These are phyloP conservation scores for Tuber melanosporum DNA, from an alignment of 495 filamentous ascomycete species.

Conservation along the genomic window DNA sequence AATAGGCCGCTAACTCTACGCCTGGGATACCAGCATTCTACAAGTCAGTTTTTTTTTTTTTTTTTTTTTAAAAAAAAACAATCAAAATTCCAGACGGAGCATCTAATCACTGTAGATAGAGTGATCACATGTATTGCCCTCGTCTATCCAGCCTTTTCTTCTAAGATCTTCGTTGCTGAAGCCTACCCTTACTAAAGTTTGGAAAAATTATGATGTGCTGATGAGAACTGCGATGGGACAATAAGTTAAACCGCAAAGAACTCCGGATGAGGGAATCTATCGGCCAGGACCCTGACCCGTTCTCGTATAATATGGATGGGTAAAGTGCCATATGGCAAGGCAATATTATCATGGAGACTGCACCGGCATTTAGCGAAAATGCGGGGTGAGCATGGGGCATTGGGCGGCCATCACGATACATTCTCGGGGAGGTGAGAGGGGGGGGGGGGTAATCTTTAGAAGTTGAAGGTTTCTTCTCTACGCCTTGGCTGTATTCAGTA, in stretches of 20 bases:
- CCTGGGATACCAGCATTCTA: too few relatives aligned
- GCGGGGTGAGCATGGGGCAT: slow-evolving; percentile 10
- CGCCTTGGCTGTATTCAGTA: too few relatives aligned
- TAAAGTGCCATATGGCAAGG: not conserved
- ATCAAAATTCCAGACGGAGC: too few relatives aligned
- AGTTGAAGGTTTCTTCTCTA: too few relatives aligned
- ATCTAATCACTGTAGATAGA: too few relatives aligned
- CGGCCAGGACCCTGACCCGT: not conserved
- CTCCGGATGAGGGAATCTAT: not conserved
- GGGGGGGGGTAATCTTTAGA: too few relatives aligned
- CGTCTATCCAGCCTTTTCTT: not conserved
- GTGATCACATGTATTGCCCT: too few relatives aligned
- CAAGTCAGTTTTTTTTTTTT: too few relatives aligned
- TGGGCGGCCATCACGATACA: not conserved
- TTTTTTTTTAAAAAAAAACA: too few relatives aligned
- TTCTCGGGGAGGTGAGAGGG: too few relatives aligned
- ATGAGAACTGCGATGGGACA: not conserved
- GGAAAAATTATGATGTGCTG: not conserved
- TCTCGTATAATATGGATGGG: not conserved
- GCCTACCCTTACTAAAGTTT: not conserved
- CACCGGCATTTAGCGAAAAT: slow-evolving; percentile 17
- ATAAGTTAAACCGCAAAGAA: not conserved
- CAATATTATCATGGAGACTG: not conserved
- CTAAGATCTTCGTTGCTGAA: not conserved
- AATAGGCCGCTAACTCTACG: too few relatives aligned